Evolutionary conservation across 2,329 filamentous ascomycete species (phyloP), one percentile per base, ranked within the genome.

Genomic region (Chaetomiaceae sp.): DNA sequence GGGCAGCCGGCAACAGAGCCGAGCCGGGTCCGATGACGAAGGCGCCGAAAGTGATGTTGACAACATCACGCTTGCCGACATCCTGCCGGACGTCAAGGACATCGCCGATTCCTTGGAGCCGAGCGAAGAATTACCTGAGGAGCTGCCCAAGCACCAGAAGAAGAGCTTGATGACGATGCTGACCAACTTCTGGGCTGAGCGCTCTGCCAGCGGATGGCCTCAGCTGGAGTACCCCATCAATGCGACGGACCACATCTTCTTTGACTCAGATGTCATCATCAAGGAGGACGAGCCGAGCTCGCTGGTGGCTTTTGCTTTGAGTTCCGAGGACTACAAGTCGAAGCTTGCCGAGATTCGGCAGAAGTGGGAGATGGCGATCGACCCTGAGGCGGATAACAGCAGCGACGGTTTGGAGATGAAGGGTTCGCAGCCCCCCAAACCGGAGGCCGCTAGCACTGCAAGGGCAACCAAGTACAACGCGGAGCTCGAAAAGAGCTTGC

Each of bases 201-300:
- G 94, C 49, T 97, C 94, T 44, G 90, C 95, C 22, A 96, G 91
- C 68, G 91, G 92, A 34, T 99, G 94, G 94, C 81, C 87, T 6
- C 83, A 87, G 20, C 79, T 99, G 19, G 94, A 99, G 51, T 99
- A 99, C 64, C 95, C 95, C 3, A 81, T 97, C 58, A 88, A 83
- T 60, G 77, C 87, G 42, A 89, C 86, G 15, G 94, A 99, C 67
- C 94, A 99, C 68, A 91, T 99, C 44, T 97, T 97, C 72, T 88
- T 91, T 50, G 91, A 99, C 71, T 95, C 91, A 8, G 90, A 99
- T 68, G 91, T 99, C 59, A 95, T 99, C 61, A 91, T 99, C 34
- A 85, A 94, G 36, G 94, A 99, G 70, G 94, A 99, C 68, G 94
- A 99, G 71, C 94, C 94, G 3, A 96, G 91, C 65, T 97, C 94